Base-by-base conservation (phyloP, 1,284 basidiomycete genomes). In the Coriolopsis trogii region DNA sequence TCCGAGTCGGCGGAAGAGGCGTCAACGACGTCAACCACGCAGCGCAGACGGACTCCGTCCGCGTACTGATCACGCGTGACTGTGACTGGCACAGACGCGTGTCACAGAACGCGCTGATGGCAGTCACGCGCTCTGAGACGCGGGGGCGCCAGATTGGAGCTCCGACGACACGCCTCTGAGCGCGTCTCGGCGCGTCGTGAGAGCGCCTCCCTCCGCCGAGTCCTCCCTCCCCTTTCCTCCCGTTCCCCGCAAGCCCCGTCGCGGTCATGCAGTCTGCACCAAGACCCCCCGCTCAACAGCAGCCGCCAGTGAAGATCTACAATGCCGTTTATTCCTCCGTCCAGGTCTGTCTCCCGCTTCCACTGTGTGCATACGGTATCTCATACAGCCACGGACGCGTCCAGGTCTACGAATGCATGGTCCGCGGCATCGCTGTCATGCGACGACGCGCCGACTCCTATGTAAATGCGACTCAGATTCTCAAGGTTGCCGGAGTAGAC, bases 351-450 rank as follows among this genome's bases (percentile, higher is more conserved):
- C 5, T 24, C 34, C 6, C 13, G 25, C 24, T 44, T 16, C 31
- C 37, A 21, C 28, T 38, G 23, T n/a, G 39, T 38, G 56, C 52
- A 46, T 39, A 51, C 53, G 55, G 21, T 51, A 13, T 43, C 41
- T 29, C n/a, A 23, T 55, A 43, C 60, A 53, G 49, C 60, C 74
- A 73, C 74, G 73, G 70, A 61, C 65, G 63, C 63, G 60, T 53
- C 53, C 63, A 91, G 89, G 93, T 96, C 28, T 95, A 93, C 69
- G 93, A 96, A 73, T 95, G 93, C 67, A 95, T 96, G 91, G 91
- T 98, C 59, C 84, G 97, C 64, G 95, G 95, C 46, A 98, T 98
- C 67, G 95, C 95, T 2, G 96, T 99, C 62, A 99, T 99, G 97
- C 87, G 96, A 52, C 79, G 97, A 65, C 84, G 95, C 63, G 84